Conservation (phyloP, 1,139 yeast genomes). For the Candida buenavistaensis region DNA sequence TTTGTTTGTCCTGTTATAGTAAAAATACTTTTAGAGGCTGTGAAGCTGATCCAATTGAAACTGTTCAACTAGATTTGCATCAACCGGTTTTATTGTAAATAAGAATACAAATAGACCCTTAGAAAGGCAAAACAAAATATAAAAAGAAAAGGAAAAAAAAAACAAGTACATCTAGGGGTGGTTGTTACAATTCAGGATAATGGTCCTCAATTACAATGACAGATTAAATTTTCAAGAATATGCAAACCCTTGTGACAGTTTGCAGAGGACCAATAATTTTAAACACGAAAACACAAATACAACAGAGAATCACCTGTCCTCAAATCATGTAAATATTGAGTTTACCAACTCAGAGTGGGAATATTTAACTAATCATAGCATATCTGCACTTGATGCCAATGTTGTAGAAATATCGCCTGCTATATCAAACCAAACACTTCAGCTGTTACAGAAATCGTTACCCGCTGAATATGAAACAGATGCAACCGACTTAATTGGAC, state of each 20-base stretch:
- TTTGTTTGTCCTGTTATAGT: background rate
- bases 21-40: too few species aligned
- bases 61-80: too few species aligned
- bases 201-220: conserved; percentile 6
- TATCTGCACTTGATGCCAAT: conserved; percentile 5
- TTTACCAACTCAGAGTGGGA: conserved; percentile 11
- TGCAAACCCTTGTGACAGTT: conserved; percentile 1
- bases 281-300: background rate
- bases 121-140: background rate
- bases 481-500: conserved; percentile 14
- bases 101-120: too few species aligned
- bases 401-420: conserved; percentile 13
- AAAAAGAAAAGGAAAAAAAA: background rate
- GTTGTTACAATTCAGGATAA: background rate
- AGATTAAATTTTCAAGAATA: conserved; percentile 6
- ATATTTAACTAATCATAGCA: conserved; percentile 8
- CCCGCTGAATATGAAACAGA: conserved; percentile 16
- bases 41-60: too few species aligned
- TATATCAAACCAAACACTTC: conserved; percentile 15
- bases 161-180: too few species aligned
- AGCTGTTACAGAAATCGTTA: conserved; percentile 15
- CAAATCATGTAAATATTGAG: conserved; percentile 1
- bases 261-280: background rate
- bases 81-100: too few species aligned
- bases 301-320: background rate